Conservation (phyloP, 371 early-diverging fungal species). For the Umbelopsis sp. region DNA sequence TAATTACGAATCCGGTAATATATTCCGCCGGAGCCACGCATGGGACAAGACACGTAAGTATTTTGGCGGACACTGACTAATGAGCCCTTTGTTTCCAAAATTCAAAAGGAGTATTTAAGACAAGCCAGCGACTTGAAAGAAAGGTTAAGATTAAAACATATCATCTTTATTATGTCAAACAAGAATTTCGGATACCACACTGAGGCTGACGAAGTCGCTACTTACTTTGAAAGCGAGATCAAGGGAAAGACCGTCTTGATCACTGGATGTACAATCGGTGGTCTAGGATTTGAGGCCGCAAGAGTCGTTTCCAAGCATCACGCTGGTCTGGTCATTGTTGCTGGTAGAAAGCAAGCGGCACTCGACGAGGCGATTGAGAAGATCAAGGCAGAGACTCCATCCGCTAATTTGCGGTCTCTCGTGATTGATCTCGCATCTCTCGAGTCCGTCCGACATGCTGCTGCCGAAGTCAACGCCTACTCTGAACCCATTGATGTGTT, state of each 20-base stretch:
- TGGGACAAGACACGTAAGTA: no score
- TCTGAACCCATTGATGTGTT: conserved; percentile 37
- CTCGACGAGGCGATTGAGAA: not conserved
- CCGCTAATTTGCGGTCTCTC: not conserved
- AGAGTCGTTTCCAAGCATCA: not conserved
- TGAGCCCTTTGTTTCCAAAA: no score
- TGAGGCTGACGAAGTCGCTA: not conserved
- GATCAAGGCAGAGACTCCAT: not conserved
- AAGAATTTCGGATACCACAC: not conserved
- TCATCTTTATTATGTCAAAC: not conserved
- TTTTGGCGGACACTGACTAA: no score
- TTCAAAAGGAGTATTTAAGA: no score
- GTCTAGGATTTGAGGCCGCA: not conserved
- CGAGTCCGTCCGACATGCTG: not conserved
- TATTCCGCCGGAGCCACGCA: no score
- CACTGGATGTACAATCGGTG: not conserved
- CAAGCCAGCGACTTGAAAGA: no score
- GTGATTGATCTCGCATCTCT: not conserved
- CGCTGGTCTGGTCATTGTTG: not conserved
- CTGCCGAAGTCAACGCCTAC: not conserved
- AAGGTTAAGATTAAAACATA: no score
- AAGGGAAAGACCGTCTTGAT: conserved; percentile 2
- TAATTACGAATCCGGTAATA: no score
- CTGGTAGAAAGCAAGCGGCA: not conserved
- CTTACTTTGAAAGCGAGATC: not conserved